Evolutionary conservation across 2,329 filamentous ascomycete species (phyloP).

Genomic region (Xylariomycetidae sp.): DNA sequence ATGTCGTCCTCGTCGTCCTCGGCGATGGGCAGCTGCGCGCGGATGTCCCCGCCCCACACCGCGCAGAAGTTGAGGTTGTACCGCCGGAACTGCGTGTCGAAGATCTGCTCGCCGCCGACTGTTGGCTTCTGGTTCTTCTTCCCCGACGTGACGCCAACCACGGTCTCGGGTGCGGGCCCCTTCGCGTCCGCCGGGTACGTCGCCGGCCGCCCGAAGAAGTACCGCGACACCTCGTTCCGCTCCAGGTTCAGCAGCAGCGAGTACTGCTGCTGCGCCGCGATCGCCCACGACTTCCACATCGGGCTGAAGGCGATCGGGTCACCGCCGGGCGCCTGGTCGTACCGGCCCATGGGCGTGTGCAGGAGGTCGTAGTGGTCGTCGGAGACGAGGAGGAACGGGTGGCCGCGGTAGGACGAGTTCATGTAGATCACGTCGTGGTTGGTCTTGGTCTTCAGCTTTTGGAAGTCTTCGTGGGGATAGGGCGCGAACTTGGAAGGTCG

Average conservation of each 20-base stretch:
- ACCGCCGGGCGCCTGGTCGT: constrained; percentile 28
- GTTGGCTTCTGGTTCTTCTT: constrained; percentile 1
- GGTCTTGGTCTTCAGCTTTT: constrained; percentile 10
- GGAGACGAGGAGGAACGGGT: constrained; percentile 45
- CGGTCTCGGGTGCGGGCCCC: constrained; percentile 8
- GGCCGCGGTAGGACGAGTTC: constrained; percentile 31
- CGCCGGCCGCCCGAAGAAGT: constrained; percentile 36
- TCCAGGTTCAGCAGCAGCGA: constrained; percentile 46
- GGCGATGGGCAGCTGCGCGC: constrained; percentile 38
- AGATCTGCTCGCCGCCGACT: constrained; percentile 28
- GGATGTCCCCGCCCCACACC: constrained; percentile 46
- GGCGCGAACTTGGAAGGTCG: constrained; percentile 27
- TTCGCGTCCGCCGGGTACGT: constrained; percentile 18
- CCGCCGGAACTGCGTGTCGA: constrained; percentile 42
- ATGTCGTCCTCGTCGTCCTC: constrained; percentile 41
- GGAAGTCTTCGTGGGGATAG: constrained; percentile 13
- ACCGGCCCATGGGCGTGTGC: constrained; percentile 43
- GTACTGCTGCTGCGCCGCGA: constrained; percentile 42
- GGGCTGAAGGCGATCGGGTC: constrained; percentile 33
- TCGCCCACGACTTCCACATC: constrained; percentile 42
- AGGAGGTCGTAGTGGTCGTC: constrained; percentile 35
- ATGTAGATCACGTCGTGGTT: constrained; percentile 28
- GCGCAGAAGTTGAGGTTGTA: constrained; percentile 50
- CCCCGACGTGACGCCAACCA: background rate
- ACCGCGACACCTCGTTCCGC: constrained; percentile 34